A percentile compares a stretch with the other conserved stretches of the same genome.
Conservation (phyloP, 2,329 filamentous ascomycete species). For the Trichoderma sp. region DNA sequence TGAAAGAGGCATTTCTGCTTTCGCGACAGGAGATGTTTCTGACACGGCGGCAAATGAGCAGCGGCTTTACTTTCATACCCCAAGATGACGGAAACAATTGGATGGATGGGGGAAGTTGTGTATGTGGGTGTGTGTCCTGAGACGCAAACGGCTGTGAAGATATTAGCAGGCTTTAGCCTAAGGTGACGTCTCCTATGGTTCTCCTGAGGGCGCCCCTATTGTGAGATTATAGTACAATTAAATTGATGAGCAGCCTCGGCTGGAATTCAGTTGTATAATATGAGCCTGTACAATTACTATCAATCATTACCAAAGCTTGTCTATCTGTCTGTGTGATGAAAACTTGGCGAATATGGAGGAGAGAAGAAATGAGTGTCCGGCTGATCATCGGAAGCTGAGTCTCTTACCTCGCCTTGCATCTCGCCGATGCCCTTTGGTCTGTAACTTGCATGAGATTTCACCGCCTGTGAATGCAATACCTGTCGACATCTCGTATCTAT, state of each 20-base stretch:
- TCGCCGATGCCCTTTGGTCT: neutral
- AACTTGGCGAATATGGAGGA: neutral
- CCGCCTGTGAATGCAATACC: no score
- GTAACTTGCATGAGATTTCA: neutral
- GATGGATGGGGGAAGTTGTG: neutral
- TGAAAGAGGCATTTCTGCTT: neutral
- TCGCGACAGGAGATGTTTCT: neutral
- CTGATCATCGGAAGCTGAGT: slow-evolving; percentile 11
- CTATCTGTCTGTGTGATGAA: neutral
- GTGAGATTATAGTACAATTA: slow-evolving; percentile 24
- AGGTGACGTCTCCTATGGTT: slow-evolving; percentile 2
- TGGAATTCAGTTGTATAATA: slow-evolving; percentile 11
- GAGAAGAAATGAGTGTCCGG: neutral
- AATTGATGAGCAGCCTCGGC: slow-evolving; percentile 14
- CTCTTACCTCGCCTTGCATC: neutral
- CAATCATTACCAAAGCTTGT: neutral
- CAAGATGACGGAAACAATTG: neutral
- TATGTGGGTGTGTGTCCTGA: neutral
- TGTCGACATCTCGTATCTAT: neutral
- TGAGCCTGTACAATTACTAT: neutral
- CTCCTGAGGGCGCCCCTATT: slow-evolving; percentile 5
- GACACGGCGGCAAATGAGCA: neutral
- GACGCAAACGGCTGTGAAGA: slow-evolving; percentile 9
- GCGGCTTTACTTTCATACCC: neutral
- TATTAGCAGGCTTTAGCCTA: neutral